Base-by-base conservation (phyloP, 2,329 filamentous ascomycete genomes). In the Penicillium sp. region DNA sequence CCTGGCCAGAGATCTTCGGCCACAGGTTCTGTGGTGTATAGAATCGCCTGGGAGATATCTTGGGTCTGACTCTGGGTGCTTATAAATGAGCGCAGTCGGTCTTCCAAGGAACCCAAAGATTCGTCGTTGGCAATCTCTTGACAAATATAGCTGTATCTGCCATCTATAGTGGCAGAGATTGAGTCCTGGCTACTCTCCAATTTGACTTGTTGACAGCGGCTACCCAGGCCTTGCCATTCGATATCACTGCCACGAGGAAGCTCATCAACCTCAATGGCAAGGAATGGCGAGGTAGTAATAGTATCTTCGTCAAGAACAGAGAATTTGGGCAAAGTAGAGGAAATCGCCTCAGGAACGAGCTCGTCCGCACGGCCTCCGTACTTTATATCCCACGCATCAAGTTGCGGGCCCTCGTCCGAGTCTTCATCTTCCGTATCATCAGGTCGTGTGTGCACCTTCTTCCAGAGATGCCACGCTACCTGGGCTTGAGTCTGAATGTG, bases 201-300 rank as follows among this genome's bases (percentile, higher is more conserved):
- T 11, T 57, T 63, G 50, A 74, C 48, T 21, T 66, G 62, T 16
- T 75, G 58, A 27, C 74, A 73, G 13, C 75, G 73, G 7, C 89
- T 73, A 0, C 91, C 90, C 3, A 85, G 70, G 56, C 88, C 88
- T 64, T 91, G 88, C 93, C 93, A 99, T 77, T 99, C 95, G 11
- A 97, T 85, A 37, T 81, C 81, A 27, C 89, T 88, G 16, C 78
- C 80, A 21, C 91, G 84, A 1, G 95, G 95, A 13, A 99, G 80
- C 62, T 87, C 84, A 44, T 88, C 83, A 1, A 97, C 89, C 68
- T 95, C 87, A 1, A 87, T 88, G 0, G 88, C 83, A 69, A 95
- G 89, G 65, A 93, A 82, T 0, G 88, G 88, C 1, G 92, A 88
- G 2, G 83, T 65, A 21, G 68, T 73, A 3, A 44, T 60, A 5